These are phyloP conservation scores for Calendula officinalis DNA, from an alignment of 129 eudicot species.

Conservation along the genomic window DNA sequence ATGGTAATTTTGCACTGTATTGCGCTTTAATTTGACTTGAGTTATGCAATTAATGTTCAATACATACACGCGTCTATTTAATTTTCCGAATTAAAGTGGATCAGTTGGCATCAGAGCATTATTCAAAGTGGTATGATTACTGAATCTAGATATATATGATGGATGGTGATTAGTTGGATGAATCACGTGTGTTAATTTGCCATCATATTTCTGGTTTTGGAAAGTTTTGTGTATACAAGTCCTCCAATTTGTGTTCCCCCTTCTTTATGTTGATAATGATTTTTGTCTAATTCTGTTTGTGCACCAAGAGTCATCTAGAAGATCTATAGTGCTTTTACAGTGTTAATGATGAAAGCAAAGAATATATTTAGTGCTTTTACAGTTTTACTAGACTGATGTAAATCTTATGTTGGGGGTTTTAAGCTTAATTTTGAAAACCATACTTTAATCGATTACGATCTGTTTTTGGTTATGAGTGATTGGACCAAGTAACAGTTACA, in stretches of 20 bases:
- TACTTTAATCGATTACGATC: background rate
- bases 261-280: slow-evolving; percentile 7
- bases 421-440: slow-evolving; percentile 2
- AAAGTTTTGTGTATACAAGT: slow-evolving; percentile 11
- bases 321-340: background rate
- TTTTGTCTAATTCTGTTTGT: slow-evolving; percentile 2
- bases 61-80: background rate
- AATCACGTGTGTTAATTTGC: slow-evolving; percentile 11
- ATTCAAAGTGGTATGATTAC: background rate
- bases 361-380: slow-evolving; percentile 17
- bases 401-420: background rate
- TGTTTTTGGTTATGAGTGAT: slow-evolving; percentile 7
- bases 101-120: slow-evolving; percentile 12
- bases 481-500: slow-evolving; percentile 15
- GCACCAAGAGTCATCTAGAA: background rate
- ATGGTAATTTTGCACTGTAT: background rate
- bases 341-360: slow-evolving; percentile 13
- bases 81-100: slow-evolving; percentile 3
- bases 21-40: background rate
- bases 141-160: slow-evolving; percentile 4
- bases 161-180: background rate
- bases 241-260: background rate
- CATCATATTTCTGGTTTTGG: slow-evolving; percentile 20
- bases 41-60: background rate
- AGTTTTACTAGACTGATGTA: background rate